A percentile compares a stretch with the other conserved stretches of the same genome.
Evolutionary conservation across 2,329 filamentous ascomycete genomes (phyloP).

Genomic region (Aurifilum marmelostoma): DNA sequence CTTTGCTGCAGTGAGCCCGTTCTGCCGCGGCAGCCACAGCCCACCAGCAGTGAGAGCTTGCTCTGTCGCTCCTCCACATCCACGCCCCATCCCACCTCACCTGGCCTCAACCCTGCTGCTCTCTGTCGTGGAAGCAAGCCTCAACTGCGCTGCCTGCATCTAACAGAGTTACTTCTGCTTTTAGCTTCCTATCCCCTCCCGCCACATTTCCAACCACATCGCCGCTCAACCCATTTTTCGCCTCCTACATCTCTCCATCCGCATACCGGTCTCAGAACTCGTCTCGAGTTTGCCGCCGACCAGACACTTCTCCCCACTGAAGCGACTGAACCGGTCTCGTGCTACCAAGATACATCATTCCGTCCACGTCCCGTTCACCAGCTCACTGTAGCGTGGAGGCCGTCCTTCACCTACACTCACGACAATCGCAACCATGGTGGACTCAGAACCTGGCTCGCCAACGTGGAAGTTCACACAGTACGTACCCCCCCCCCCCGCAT

Average conservation of each 20-base stretch:
- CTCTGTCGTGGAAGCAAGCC: constrained; percentile 16
- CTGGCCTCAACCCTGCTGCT: constrained; percentile 10
- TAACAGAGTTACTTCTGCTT: constrained; percentile 22
- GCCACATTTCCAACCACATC: neutral
- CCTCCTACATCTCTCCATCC: constrained; percentile 22
- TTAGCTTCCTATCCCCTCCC: constrained; percentile 27
- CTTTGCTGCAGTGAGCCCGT: neutral
- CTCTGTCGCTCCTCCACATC: constrained; percentile 22
- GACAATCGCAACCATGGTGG: constrained; percentile 76
- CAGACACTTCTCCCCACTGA: constrained; percentile 13
- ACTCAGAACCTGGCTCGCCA: constrained; percentile 89
- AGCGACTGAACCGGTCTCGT: constrained; percentile 17
- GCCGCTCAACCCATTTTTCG: constrained; percentile 11
- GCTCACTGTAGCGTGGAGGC: constrained; percentile 34
- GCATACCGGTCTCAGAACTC: constrained; percentile 19
- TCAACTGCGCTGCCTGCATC: constrained; percentile 18
- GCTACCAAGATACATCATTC: constrained; percentile 18
- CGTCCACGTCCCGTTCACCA: constrained; percentile 13
- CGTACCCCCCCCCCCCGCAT: constrained; percentile 47
- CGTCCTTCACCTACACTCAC: constrained; percentile 34
- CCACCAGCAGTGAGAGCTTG: constrained; percentile 27
- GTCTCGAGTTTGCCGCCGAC: constrained; percentile 20
- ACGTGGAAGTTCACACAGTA: constrained; percentile 99
- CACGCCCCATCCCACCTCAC: constrained; percentile 10
- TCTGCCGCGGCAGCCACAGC: constrained; percentile 24